Evolutionary conservation across 164 flowering plant species (phyloP), one percentile per base, ranked within the genome.

Genomic region (Buxus sempervirens): DNA sequence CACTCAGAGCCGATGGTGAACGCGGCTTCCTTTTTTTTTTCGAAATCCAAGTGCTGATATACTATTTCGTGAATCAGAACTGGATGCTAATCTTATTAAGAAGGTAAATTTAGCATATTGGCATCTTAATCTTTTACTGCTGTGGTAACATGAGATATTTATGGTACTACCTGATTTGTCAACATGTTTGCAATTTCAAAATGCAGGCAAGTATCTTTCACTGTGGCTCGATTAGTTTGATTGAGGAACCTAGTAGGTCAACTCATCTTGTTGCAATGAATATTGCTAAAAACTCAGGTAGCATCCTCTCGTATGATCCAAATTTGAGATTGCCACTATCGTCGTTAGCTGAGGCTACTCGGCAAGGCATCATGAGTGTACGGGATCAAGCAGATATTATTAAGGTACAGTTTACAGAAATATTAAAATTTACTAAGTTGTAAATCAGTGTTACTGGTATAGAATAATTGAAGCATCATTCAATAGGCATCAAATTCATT

Each of bases 21-120:
- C 85, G 93, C 58, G 93, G 88, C 60, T 88, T 90, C 78, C 54
- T 90, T 82, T 90, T 90, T 90, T 90, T 72, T 90, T 77, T 75
- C 85, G 96, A n/a, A 73, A 88, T 74, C 91, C 96, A 45, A 90
- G 93, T 72, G 96, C 96, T 62, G 96, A 86, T 66, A 88, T 90
- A 90, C 91, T 86, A 73, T 81, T 90, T 49, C 76, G n/a, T 54
- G 92, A 86, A 58, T 82, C 86, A 63, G 93, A 90, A 75, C 88
- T 90, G 55, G 83, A 86, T 63, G 49, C 56, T 26, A 73, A 76
- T 60, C 82, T 90, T 48, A 74, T 86, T 61, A 69, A 81, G 74
- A 55, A 85, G 88, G 95, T 85, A 53, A 27, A 22, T n/a, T n/a
- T n/a, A n/a, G n/a, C n/a, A n/a, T n/a, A n/a, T n/a, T n/a, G n/a